Evolutionary conservation across 257 asterid species (phyloP).

Genomic region (Thymus quinquecostatus): DNA sequence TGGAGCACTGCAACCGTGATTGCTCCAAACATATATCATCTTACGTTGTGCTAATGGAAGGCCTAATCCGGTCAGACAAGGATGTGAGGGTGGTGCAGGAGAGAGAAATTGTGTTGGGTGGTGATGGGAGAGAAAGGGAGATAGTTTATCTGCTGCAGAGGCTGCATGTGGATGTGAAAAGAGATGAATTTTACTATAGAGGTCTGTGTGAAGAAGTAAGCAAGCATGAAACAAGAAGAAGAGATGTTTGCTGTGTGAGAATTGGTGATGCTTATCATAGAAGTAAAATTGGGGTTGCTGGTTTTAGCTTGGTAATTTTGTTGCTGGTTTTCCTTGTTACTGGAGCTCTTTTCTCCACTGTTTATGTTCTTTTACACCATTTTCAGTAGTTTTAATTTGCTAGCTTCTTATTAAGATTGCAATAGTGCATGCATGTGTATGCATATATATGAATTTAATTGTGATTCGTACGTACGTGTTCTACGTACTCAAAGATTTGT

Average conservation of each 20-base stretch:
- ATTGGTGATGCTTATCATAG: constrained; percentile 31
- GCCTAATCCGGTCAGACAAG: constrained; percentile 31
- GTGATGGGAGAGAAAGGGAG: constrained; percentile 37
- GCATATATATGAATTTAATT: too few species aligned
- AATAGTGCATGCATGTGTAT: too few species aligned
- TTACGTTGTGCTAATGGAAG: constrained; percentile 42
- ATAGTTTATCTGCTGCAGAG: constrained; percentile 36
- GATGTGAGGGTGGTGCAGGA: constrained; percentile 45
- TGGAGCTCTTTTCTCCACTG: constrained; percentile 31
- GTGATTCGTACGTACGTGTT: too few species aligned
- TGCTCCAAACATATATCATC: constrained; percentile 48
- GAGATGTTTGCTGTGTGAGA: constrained; percentile 32
- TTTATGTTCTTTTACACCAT: constrained; percentile 42
- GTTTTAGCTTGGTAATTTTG: constrained; percentile 31
- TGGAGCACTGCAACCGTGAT: constrained; percentile 41
- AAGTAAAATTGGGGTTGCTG: constrained; percentile 36
- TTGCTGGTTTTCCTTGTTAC: constrained; percentile 40
- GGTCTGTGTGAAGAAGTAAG: constrained; percentile 47
- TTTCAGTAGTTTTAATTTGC: constrained; percentile 28
- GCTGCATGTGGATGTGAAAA: constrained; percentile 36
- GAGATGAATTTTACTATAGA: constrained; percentile 47
- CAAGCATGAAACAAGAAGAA: constrained; percentile 28
- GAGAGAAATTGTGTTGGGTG: constrained; percentile 37
- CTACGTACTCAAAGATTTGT: too few species aligned
- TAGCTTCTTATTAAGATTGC: too few species aligned